These are phyloP conservation scores for Eucalyptus caleyi DNA, from an alignment of 345 rosid genomes.

Conservation along the genomic window DNA sequence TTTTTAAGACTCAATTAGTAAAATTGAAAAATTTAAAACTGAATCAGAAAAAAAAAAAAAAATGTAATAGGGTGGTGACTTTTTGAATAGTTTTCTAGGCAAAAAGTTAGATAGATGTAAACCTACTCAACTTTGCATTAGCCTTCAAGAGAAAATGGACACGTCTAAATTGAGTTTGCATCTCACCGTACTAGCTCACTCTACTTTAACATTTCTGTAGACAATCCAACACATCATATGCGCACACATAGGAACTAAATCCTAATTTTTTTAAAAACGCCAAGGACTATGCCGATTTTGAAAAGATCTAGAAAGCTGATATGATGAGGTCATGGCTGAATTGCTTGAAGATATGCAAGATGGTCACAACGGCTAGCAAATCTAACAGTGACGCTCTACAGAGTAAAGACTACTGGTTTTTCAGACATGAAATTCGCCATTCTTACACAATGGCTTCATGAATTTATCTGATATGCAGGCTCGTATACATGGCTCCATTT, in stretches of 20 bases:
- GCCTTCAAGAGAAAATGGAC: neutral
- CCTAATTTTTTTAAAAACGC: neutral
- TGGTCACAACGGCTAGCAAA: neutral
- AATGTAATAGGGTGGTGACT: no score
- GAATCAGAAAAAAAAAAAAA: no score
- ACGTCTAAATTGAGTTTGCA: neutral
- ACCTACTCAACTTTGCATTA: no score
- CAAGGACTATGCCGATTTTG: neutral
- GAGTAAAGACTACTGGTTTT: neutral
- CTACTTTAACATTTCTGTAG: no score
- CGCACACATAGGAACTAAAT: no score
- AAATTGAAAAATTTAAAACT: no score
- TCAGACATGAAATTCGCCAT: neutral
- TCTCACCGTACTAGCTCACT: no score
- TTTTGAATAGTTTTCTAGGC: no score
- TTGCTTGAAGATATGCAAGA: neutral
- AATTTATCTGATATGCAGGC: neutral
- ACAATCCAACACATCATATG: no score
- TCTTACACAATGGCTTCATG: neutral
- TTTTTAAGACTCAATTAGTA: no score
- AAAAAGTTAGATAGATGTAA: no score
- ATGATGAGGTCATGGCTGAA: neutral
- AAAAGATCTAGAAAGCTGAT: neutral
- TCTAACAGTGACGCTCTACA: neutral
- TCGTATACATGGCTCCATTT: neutral